These are phyloP conservation scores for Anthracocystis walkeri DNA, from an alignment of 1,284 basidiomycete genomes.

Conservation along the genomic window DNA sequence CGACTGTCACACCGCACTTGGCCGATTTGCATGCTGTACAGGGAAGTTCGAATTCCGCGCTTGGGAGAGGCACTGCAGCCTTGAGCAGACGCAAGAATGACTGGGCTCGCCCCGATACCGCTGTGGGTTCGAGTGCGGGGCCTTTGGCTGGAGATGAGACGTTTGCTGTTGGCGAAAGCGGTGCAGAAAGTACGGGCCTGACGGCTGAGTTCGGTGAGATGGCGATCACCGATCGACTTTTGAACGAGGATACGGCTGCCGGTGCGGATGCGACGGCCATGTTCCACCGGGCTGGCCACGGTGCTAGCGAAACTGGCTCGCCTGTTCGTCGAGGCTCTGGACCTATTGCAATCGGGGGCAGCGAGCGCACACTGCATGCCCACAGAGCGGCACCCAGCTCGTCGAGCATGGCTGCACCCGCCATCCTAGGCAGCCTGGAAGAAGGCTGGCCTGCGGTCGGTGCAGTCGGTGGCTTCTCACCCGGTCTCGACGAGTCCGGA, in stretches of 20 bases:
- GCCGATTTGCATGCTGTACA: slow-evolving; percentile 19
- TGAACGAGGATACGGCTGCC: slow-evolving; percentile 23
- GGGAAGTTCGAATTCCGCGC: slow-evolving; percentile 8
- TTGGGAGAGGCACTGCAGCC: slow-evolving; percentile 31
- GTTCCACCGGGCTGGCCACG: slow-evolving; percentile 14
- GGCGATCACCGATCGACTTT: slow-evolving; percentile 35
- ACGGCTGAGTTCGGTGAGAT: slow-evolving; percentile 31
- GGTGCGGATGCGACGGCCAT: background rate
- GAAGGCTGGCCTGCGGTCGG: slow-evolving; percentile 31
- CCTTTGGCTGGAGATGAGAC: slow-evolving; percentile 41
- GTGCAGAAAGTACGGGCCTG: slow-evolving; percentile 5
- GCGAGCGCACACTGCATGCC: slow-evolving; percentile 22
- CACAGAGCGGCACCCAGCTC: slow-evolving; percentile 15
- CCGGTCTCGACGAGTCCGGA: slow-evolving; percentile 54
- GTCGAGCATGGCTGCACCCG: slow-evolving; percentile 12
- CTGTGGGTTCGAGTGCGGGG: slow-evolving; percentile 40
- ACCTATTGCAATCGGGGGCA: slow-evolving; percentile 31
- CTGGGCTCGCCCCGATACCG: slow-evolving; percentile 55
- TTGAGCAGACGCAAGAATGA: slow-evolving; percentile 41
- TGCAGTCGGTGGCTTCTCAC: slow-evolving; percentile 37
- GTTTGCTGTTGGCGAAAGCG: slow-evolving; percentile 12
- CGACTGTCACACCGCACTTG: slow-evolving; percentile 10
- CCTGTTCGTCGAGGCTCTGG: slow-evolving; percentile 36
- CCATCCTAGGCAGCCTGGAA: slow-evolving; percentile 22
- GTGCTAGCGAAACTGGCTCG: slow-evolving; percentile 29